These are phyloP conservation scores for Amanita pallidorosea DNA, from an alignment of 768 basidiomycete genomes.

Conservation along the genomic window DNA sequence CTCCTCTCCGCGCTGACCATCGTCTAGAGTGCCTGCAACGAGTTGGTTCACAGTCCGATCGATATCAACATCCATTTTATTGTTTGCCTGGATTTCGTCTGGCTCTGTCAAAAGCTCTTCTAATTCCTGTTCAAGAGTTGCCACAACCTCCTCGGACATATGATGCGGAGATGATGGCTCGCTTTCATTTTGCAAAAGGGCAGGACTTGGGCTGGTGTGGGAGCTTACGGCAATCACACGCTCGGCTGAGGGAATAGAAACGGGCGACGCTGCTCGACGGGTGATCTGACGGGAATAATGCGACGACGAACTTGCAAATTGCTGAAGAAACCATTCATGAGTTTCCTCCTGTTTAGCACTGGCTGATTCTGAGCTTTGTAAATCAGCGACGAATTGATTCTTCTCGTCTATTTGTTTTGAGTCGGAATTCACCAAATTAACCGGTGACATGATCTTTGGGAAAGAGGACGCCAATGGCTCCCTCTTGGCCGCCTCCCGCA, in stretches of 20 bases:
- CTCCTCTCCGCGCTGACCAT: slow-evolving; percentile 10
- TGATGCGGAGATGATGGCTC: slow-evolving; percentile 10
- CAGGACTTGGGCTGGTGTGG: neutral
- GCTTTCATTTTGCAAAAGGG: neutral
- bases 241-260: neutral
- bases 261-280: neutral
- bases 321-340: slow-evolving; percentile 52
- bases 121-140: slow-evolving; percentile 35
- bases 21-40: slow-evolving; percentile 29
- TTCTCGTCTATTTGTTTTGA: neutral
- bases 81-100: slow-evolving; percentile 21
- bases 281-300: neutral
- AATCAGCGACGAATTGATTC: neutral
- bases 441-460: neutral
- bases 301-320: slow-evolving; percentile 14
- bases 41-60: slow-evolving; percentile 32
- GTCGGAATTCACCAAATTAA: no score
- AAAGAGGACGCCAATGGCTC: neutral
- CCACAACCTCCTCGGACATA: slow-evolving; percentile 22
- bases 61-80: slow-evolving; percentile 32
- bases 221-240: neutral
- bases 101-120: slow-evolving; percentile 25
- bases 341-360: slow-evolving; percentile 36
- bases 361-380: neutral
- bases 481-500: slow-evolving; percentile 1